Percentiles rank a stretch among this genome's conserved stretches.
These are phyloP conservation scores for Rhodomyrtus psidioides DNA, from an alignment of 441 rosid species.

Conservation along the genomic window DNA sequence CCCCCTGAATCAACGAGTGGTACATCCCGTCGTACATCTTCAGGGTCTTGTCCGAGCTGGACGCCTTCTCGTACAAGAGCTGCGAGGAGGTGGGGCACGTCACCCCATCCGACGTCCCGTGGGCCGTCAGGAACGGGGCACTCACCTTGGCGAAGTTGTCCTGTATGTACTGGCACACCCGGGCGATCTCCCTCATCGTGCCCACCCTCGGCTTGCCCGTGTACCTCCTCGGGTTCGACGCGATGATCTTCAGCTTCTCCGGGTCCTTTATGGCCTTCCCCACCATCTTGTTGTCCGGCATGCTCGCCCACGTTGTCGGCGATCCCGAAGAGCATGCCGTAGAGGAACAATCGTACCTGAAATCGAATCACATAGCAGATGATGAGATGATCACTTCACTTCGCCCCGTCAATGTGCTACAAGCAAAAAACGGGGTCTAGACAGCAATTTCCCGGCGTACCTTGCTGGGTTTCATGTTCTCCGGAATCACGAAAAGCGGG, in stretches of 20 bases:
- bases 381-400: neutral
- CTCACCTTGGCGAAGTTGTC: constrained; percentile 53
- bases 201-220: constrained; percentile 81
- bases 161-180: constrained; percentile 66
- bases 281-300: constrained; percentile 82
- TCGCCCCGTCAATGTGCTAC: neutral
- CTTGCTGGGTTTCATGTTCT: constrained; percentile 79
- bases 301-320: constrained; percentile 94
- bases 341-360: constrained; percentile 39
- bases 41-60: constrained; percentile 62
- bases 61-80: constrained; percentile 65
- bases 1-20: constrained; percentile 83
- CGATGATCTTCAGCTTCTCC: constrained; percentile 69
- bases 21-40: constrained; percentile 85
- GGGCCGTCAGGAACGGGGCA: constrained; percentile 58
- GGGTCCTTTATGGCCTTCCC: constrained; percentile 76
- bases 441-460: neutral
- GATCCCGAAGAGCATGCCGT: constrained; percentile 71
- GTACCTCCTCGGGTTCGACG: constrained; percentile 73
- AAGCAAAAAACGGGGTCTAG: neutral
- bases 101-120: constrained; percentile 74
- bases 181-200: constrained; percentile 74
- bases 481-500: constrained; percentile 82
- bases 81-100: constrained; percentile 65
- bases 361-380: neutral